Base-by-base conservation (phyloP, 2,329 filamentous ascomycete species). In the Colletotrichum tropicicola region DNA sequence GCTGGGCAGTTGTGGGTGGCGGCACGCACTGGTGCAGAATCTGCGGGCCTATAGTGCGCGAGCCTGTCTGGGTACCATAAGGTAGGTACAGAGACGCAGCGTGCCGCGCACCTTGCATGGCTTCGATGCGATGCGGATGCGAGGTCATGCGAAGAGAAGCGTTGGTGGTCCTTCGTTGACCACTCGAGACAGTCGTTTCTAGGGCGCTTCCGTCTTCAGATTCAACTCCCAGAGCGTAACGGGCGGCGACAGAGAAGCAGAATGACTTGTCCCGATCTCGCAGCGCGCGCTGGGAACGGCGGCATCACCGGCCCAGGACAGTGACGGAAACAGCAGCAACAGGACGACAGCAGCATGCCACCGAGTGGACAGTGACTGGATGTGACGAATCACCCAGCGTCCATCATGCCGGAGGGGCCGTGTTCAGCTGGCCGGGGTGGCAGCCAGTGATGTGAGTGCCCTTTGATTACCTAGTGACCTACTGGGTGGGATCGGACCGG, bases 61-160 rank as follows among this genome's bases (percentile, higher is more conserved):
- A 35, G 25, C 41, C 51, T 54, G 49, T n/a, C 28, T 7, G 39
- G 19, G 15, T 45, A 44, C 41, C 43, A n/a, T n/a, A n/a, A n/a
- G 17, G 37, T 21, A 55, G 12, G 37, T 32, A 55, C 25, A 19
- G 43, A 15, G 44, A 58, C 51, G 53, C 59, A 57, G 52, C 30
- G 55, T 59, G 58, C 10, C 55, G 28, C 37, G 47, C 39, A 51
- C 49, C 17, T 27, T 59, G 59, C 47, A 43, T 52, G 21, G 41
- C 17, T 41, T 30, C 37, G 45, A 41, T 59, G 59, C 45, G 59
- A 63, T 63, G 59, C 59, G 54, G 59, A 63, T 63, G 54, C 59
- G 59, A 63, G 45, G 57, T 49, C n/a, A 56, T 48, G 44, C 37
- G 32, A 63, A 49, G 32, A 27, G 47, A 32, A 32, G 51, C 27